These are phyloP conservation scores for Claviceps sp. DNA, from an alignment of 2,329 filamentous ascomycete genomes.

Conservation along the genomic window DNA sequence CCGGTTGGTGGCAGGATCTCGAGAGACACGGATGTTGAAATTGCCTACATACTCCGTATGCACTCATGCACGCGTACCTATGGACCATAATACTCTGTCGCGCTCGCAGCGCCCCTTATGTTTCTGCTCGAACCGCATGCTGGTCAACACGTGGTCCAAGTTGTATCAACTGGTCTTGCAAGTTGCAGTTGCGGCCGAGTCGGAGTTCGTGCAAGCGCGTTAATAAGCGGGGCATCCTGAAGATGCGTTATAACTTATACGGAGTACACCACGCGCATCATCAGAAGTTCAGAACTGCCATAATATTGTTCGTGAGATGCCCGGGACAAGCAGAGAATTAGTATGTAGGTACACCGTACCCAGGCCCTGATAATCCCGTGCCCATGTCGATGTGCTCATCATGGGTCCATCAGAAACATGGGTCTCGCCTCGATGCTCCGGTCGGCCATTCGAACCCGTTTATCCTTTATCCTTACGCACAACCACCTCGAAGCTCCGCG, in stretches of 20 bases:
- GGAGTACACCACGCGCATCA: not conserved
- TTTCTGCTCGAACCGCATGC: not conserved
- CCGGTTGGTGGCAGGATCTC: not conserved
- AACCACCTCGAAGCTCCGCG: not conserved
- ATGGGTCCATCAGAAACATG: not conserved
- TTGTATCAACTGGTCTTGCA: not conserved
- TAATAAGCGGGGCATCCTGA: not conserved
- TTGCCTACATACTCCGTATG: not conserved
- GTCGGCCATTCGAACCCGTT: not conserved
- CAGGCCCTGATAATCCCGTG: not conserved
- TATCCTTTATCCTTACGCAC: not conserved
- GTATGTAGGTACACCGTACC: not conserved
- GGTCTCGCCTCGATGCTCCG: not conserved
- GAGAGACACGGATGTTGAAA: not conserved
- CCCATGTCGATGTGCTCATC: not conserved
- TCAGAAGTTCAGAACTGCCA: not conserved
- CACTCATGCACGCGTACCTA: no score
- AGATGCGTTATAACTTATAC: not conserved
- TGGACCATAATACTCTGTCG: no score
- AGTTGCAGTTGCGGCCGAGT: conserved; percentile 1
- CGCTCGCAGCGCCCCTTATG: not conserved
- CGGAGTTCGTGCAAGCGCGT: not conserved
- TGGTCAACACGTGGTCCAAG: not conserved
- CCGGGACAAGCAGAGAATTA: not conserved
- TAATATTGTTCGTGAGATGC: not conserved